Evolutionary conservation across 306 rosid genomes (phyloP), one percentile per base, ranked within the genome.

Genomic region (Fragaria vesca): DNA sequence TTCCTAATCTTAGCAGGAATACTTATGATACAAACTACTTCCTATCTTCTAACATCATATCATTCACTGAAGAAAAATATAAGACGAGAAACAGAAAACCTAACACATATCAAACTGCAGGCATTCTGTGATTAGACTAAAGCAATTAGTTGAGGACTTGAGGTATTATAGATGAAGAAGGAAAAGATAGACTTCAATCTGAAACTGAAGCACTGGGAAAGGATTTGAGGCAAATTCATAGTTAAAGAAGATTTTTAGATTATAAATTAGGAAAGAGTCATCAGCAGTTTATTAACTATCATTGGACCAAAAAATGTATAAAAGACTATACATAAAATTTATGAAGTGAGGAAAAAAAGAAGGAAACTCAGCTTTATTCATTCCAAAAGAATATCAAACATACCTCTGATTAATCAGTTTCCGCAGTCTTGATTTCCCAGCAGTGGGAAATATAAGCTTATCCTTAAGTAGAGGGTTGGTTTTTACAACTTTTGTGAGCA

Each of bases 361-460:
- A n/a, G 68, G 73, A 76, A 67, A 38, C 18, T 66, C 81, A 32
- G 45, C 6, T 54, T 76, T 52, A 6, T 43, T 34, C 30, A 84
- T 42, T 82, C 47, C 51, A 76, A 73, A 73, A 77, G 42, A 62
- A 40, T 69, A 72, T 65, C 76, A 77, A 67, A 43, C 82, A 65
- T 60, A 93, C 98, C 98, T 93, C 78, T 93, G 98, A 79, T 93
- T 93, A 83, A 93, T 91, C 42, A 93, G 84, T 4, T 93, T 91
- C 50, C 92, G 85, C 83, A 93, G 80, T 85, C 98, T 90, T 74
- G 96, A 90, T 5, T 93, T 80, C 86, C 85, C 85, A 51, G 91
- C 80, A n/a, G 82, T 76, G 1, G 98, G 98, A 82, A 93, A 93
- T 65, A 79, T 57, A 79, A 91, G 92, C 82, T 93, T 93, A 69